Evolutionary conservation across 2,329 filamentous ascomycete species (phyloP), one percentile per base, ranked within the genome.

Genomic region (Exophiala dermatitidis): DNA sequence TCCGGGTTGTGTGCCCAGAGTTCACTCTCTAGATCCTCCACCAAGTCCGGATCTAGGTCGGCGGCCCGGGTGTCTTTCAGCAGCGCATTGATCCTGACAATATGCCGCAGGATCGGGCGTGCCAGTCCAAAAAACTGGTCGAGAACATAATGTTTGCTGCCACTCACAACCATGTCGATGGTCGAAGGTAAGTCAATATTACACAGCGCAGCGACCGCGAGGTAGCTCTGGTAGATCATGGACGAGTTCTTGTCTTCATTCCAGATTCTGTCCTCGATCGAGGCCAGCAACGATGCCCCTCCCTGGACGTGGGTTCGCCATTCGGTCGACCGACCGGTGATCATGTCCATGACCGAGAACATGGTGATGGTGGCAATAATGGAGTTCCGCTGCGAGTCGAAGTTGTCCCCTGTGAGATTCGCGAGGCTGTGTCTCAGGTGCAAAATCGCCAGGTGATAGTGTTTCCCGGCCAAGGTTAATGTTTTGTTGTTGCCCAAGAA

Each of bases 1-100:
- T 32, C 60, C 3, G 50, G 65, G 33, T 45, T 61, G 4, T 64
- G 62, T 2, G 64, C 45, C 31, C 62, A 66, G 3, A 70, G 60
- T 28, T 69, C 62, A 4, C 66, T 49, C 50, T 70, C 66, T 1
- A 69, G 60, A 0, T 56, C 49, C 48, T 69, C 66, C 3, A 70
- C 57, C 8, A 66, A 59, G 3, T 58, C 55, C 6, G 42, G 5
- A 41, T 41, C 9, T 38, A 46, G 5, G 36, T 41, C 9, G 3
- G 30, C n/a, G 19, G 41, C 56, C 0, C 61, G 43, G 1, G 45
- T 46, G 1, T 60, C 60, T 5, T 66, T 64, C 31, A 63, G 61
- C 12, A 66, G 50, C 34, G 54, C 38, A 4, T 57, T 65, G 5
- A 66, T 60, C 4, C 54, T 48, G 2, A 62, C 63, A 5, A 66